Conservation (phyloP, 129 eudicot genomes). For the Daucus carota region DNA sequence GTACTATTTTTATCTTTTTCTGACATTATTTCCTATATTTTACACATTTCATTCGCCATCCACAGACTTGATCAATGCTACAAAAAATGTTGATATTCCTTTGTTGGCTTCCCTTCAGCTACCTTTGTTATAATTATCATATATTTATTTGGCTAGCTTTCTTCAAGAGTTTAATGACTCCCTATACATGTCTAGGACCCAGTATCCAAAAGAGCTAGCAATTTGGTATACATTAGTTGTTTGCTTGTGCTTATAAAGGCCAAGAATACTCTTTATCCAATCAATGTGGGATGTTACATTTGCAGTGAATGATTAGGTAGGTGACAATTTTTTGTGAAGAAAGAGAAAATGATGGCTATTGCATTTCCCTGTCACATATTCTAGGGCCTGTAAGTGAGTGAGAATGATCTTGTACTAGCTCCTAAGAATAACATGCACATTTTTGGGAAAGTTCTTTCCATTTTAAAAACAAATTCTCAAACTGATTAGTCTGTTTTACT, state of each 20-base stretch:
- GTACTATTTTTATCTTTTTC: background rate
- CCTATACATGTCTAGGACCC: background rate
- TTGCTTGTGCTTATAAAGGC: too few relatives aligned
- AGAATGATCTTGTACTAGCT: background rate
- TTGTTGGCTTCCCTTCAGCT: background rate
- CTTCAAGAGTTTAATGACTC: background rate
- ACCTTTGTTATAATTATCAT: background rate
- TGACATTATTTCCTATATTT: background rate
- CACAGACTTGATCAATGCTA: background rate
- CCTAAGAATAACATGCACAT: background rate
- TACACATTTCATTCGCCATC: background rate
- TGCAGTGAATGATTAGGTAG: background rate
- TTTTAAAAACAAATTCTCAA: background rate
- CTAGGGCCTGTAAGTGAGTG: background rate
- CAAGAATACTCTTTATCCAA: too few relatives aligned
- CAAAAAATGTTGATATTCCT: background rate
- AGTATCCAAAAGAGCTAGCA: too few relatives aligned
- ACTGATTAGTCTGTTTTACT: background rate
- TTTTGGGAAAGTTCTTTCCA: background rate
- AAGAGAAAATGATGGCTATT: background rate
- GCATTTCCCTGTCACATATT: background rate
- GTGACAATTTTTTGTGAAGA: too few relatives aligned
- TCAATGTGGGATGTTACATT: too few relatives aligned
- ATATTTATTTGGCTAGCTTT: background rate
- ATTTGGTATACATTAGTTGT: too few relatives aligned